A percentile compares a stretch with the other conserved stretches of the same genome.
phyloP scores from a whole-genome alignment of 1,139 yeast genomes.

The Magnusiomyces paraingens region DNA sequence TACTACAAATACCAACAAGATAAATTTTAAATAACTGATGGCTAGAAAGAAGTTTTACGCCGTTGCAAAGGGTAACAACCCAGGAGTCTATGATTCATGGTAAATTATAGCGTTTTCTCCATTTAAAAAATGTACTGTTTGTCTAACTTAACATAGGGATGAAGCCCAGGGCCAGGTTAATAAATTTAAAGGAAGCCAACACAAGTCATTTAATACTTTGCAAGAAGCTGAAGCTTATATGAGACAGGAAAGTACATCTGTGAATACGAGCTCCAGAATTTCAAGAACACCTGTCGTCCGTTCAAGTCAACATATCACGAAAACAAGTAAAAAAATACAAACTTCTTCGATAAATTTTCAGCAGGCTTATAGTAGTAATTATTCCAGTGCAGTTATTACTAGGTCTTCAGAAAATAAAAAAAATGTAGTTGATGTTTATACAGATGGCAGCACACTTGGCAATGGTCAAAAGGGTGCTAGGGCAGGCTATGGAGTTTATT shows the following conservation, averaged over 20 bases:
- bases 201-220: constrained; percentile 45
- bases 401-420: not conserved
- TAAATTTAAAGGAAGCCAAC: constrained; percentile 51
- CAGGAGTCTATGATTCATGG: constrained; percentile 55
- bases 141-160: constrained; percentile 7
- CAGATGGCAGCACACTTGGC: constrained; percentile 65
- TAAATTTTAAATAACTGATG: too few relatives aligned
- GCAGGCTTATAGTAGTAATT: not conserved
- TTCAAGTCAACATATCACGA: not conserved
- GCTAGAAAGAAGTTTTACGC: constrained; percentile 42
- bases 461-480: constrained; percentile 42
- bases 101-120: constrained; percentile 34
- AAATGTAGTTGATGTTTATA: constrained; percentile 38
- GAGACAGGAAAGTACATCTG: constrained; percentile 16
- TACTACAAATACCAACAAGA: too few relatives aligned
- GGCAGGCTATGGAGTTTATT: constrained; percentile 75
- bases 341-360: not conserved
- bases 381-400: not conserved
- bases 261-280: not conserved
- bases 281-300: constrained; percentile 3
- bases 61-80: constrained; percentile 48
- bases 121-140: too few relatives aligned
- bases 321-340: not conserved
- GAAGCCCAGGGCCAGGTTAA: constrained; percentile 35
- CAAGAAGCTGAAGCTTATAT: constrained; percentile 43